Base-by-base conservation (phyloP, 78 protist genomes). In the Protostelium mycophagum region DNA sequence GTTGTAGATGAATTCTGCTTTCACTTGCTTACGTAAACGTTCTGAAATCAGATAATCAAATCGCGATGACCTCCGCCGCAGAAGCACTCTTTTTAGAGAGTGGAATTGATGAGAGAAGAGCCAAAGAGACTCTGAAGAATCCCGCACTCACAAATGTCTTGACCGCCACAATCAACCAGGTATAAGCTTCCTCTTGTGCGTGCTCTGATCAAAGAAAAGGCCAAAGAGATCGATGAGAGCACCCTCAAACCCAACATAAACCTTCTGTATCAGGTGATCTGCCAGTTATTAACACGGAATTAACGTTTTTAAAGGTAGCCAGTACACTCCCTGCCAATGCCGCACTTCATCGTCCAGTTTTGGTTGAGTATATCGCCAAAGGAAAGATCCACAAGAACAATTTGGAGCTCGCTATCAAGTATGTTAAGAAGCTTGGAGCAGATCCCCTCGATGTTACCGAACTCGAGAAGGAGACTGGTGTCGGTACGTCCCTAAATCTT, bases 301-400 rank as follows among this genome's bases (percentile, higher is more conserved):
- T 16, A 5, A 51, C 16, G 73, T 51, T 51, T 5, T 25, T 51
- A 51, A 5, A 51, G 73, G 73, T 51, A 25, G 73, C 73, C 73
- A 51, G 73, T 51, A 51, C 73, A 25, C 73, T 51, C 73, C 73
- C 73, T 16, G 73, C 73, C 73, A 51, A 51, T 16, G 73, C 73
- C 31, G 16, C 31, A 5, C 31, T 16, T 51, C 73, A 51, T 16
- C 73, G 73, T 51, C 73, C 73, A 5, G 16, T 51, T 51, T 16
- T 51, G 31, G 73, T 51, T 51, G 31, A 51, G 73, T 51, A 51
- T 16, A 51, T 51, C 16, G 73, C 73, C 73, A 16, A 51, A 16
- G 73, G 73, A 51, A 51, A 51, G 73, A 51, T 51, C 73, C 73
- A 51, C 73, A 51, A 51, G 73, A 51, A 51, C 73, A 51, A 51